Base-by-base conservation (phyloP, 2,329 filamentous ascomycete species). In the Exophiala alcalophila region DNA sequence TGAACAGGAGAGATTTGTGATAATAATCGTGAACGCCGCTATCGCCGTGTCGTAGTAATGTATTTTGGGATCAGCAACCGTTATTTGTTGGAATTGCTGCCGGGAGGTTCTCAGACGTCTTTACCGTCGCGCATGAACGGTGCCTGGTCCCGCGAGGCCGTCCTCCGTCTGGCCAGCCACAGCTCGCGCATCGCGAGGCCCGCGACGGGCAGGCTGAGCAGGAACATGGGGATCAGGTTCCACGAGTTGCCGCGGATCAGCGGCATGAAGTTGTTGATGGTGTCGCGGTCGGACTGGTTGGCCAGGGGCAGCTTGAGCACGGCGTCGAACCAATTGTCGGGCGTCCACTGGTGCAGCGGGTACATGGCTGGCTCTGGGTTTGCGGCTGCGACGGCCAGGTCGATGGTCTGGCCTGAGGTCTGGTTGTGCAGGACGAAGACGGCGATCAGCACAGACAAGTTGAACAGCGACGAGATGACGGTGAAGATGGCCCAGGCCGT, bases 341-440 rank as follows among this genome's bases (percentile, higher is more conserved):
- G 53, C 30, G 53, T 56, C 53, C 53, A 56, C 14, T 50, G 24
- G 34, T 54, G 33, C 9, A 50, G 34, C 15, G 51, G 47, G 52
- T 60, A 62, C 19, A 62, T 56, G 12, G 62, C 33, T 15, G 61
- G 62, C 39, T 66, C 62, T 14, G 62, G 57, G 11, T 54, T 52
- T 24, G 53, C 54, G 31, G 49, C 40, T 5, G 55, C 50, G 15
- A 48, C 41, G 25, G 50, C 47, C 9, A 56, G 37, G 26, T 60
- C 49, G 49, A 61, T 55, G 9, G 32, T 37, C 25, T 54, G 53
- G 24, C 50, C 32, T 32, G 44, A 33, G 19, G 47, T 47, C 26
- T 52, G 40, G 4, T 37, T 38, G 3, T 49, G 52, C 11, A 56
- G 30, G 29, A 54, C 32, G 35, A 54, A 54, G 2, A 49, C 52